phyloP scores from a whole-genome alignment of 352 stramenopile species.

The Globisporangium yorkense region DNA sequence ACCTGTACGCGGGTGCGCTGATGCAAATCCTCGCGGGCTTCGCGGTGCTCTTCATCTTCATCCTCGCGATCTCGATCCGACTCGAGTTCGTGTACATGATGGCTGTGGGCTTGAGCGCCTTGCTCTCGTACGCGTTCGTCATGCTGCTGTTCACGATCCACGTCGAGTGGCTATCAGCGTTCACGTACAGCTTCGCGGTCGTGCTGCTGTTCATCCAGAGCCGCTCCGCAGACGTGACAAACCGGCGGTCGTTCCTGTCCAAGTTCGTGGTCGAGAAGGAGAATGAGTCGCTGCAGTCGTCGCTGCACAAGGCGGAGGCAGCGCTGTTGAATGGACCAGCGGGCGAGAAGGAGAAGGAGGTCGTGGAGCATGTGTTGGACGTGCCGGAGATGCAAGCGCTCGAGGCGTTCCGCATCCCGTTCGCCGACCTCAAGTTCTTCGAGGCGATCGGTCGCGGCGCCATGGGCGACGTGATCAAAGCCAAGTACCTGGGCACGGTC shows the following conservation, averaged over 20 bases:
- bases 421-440: conserved; percentile 76
- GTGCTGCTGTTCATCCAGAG: conserved; percentile 74
- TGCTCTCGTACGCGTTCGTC: conserved; percentile 55
- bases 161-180: conserved; percentile 65
- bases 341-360: conserved; percentile 62
- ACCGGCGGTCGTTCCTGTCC: conserved; percentile 75
- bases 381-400: conserved; percentile 72
- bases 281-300: conserved; percentile 79
- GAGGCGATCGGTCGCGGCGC: conserved; percentile 72
- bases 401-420: conserved; percentile 78
- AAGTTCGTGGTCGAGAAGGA: conserved; percentile 83
- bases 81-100: conserved; percentile 85
- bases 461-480: conserved; percentile 88
- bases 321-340: conserved; percentile 77
- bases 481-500: conserved; percentile 81
- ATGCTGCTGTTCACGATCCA: conserved; percentile 46
- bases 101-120: conserved; percentile 49
- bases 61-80: conserved; percentile 81
- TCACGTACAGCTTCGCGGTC: conserved; percentile 53
- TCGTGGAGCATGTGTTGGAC: conserved; percentile 60
- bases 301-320: conserved; percentile 71
- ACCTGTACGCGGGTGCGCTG: conserved; percentile 53
- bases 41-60: conserved; percentile 71
- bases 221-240: conserved; percentile 72
- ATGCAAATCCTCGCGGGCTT: conserved; percentile 65